Evolutionary conservation across 441 rosid genomes (phyloP).

Genomic region (Capsella rubella): DNA sequence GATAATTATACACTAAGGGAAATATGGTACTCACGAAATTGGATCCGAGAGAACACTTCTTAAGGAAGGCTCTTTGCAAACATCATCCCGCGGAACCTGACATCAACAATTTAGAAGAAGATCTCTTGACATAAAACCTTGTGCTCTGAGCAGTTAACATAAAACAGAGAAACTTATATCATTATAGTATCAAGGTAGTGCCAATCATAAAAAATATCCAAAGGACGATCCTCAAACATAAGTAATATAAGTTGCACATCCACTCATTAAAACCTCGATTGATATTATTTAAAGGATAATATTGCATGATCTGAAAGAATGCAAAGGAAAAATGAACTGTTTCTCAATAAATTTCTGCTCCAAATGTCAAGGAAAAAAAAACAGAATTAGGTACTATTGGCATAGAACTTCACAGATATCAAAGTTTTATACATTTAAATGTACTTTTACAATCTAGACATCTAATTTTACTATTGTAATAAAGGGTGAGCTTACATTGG

Average conservation of each 20-base stretch:
- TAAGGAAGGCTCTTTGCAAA: conserved; percentile 81
- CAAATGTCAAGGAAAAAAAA: conserved; percentile 2
- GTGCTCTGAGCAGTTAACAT: conserved; percentile 42
- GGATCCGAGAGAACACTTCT: conserved; percentile 97
- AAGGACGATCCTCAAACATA: conserved; percentile 13
- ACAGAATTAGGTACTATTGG: conserved; percentile 12
- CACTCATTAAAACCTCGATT: not conserved
- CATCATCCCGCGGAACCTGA: conserved; percentile 69
- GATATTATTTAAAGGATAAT: conserved; percentile 1
- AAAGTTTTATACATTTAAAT: not conserved
- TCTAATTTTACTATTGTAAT: conserved; percentile 1
- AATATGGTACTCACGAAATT: conserved; percentile 74
- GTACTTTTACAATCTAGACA: conserved; percentile 4
- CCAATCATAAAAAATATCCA: conserved; percentile 16
- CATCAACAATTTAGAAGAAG: conserved; percentile 51
- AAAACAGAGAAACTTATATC: conserved; percentile 28
- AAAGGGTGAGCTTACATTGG: conserved; percentile 61
- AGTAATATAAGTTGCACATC: not conserved
- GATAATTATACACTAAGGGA: conserved; percentile 25
- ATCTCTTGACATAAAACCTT: conserved; percentile 42
- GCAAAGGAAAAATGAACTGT: not conserved
- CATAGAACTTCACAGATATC: conserved; percentile 28
- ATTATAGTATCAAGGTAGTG: conserved; percentile 26
- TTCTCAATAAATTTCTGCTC: conserved; percentile 1
- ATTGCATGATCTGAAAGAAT: conserved; percentile 16